Evolutionary conservation across 2,329 filamentous ascomycete species (phyloP).

Genomic region (Pleurostoma richardsiae): DNA sequence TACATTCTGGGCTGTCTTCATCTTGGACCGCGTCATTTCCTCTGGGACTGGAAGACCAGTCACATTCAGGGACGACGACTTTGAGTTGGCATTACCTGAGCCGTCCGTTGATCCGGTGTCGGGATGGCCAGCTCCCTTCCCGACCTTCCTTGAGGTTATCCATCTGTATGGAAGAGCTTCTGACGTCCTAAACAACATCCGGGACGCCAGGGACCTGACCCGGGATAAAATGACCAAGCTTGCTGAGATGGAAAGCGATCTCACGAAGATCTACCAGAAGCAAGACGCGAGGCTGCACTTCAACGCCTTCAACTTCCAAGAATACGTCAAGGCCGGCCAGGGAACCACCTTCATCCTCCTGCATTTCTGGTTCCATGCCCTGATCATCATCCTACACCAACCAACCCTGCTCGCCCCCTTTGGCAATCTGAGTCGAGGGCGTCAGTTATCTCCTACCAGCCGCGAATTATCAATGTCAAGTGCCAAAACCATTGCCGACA

Average conservation of each 20-base stretch:
- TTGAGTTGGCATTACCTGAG: conserved; percentile 68
- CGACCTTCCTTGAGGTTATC: conserved; percentile 76
- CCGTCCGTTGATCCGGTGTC: conserved; percentile 46
- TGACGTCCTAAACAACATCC: conserved; percentile 78
- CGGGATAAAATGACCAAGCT: conserved; percentile 68
- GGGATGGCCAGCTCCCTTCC: conserved; percentile 73
- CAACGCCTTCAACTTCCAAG: conserved; percentile 80
- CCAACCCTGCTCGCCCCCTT: conserved; percentile 79
- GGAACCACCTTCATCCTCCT: conserved; percentile 83
- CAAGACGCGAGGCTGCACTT: conserved; percentile 74
- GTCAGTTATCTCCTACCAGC: conserved; percentile 74
- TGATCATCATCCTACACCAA: conserved; percentile 81
- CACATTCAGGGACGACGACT: conserved; percentile 78
- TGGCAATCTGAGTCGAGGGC: conserved; percentile 48
- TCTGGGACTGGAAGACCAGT: conserved; percentile 81
- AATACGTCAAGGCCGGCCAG: conserved; percentile 74
- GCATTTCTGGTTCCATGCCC: conserved; percentile 84
- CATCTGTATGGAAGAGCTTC: conserved; percentile 82
- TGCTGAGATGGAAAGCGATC: conserved; percentile 71
- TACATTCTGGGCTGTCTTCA: conserved; percentile 87
- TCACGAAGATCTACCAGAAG: conserved; percentile 68
- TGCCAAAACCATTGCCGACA: conserved; percentile 87
- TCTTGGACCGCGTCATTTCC: conserved; percentile 81
- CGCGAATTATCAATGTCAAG: conserved; percentile 81
- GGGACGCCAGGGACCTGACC: conserved; percentile 68